Evolutionary conservation across 179 eudicot species (phyloP).

Genomic region (Patellifolia procumbens): DNA sequence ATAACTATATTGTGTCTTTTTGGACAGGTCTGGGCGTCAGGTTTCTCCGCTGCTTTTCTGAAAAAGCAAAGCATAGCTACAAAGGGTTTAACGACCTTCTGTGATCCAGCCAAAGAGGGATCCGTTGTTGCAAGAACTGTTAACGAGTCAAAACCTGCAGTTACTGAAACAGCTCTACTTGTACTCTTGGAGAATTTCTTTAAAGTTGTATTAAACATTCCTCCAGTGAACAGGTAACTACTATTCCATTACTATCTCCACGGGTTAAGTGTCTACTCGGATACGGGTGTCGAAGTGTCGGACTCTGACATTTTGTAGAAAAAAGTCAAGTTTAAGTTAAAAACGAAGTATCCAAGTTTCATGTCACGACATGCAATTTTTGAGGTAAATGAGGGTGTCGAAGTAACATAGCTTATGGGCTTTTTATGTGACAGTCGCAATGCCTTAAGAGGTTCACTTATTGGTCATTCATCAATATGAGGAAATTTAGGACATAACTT

Average conservation of each 20-base stretch:
- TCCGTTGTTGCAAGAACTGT: slow-evolving; percentile 33
- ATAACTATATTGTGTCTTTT: neutral
- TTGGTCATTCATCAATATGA: neutral
- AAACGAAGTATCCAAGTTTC: no score
- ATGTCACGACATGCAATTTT: no score
- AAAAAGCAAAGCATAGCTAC: slow-evolving; percentile 84
- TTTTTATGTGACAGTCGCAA: neutral
- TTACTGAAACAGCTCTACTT: slow-evolving; percentile 80
- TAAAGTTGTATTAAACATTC: slow-evolving; percentile 75
- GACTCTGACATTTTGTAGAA: no score
- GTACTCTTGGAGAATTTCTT: slow-evolving; percentile 76
- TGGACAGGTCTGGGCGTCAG: slow-evolving; percentile 87
- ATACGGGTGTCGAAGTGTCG: no score
- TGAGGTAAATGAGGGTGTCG: no score
- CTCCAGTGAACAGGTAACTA: slow-evolving; percentile 66
- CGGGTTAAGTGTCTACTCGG: no score
- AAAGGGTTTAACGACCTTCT: slow-evolving; percentile 43
- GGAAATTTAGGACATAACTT: no score
- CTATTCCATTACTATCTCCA: neutral
- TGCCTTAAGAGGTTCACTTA: neutral
- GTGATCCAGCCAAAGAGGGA: slow-evolving; percentile 32
- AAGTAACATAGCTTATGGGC: no score
- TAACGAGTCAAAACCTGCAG: slow-evolving; percentile 64
- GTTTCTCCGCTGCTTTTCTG: slow-evolving; percentile 95
- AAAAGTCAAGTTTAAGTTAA: no score